These are phyloP conservation scores for Hemisphaericaspora xylanilytica DNA, from an alignment of 1,139 yeast species.

Conservation along the genomic window DNA sequence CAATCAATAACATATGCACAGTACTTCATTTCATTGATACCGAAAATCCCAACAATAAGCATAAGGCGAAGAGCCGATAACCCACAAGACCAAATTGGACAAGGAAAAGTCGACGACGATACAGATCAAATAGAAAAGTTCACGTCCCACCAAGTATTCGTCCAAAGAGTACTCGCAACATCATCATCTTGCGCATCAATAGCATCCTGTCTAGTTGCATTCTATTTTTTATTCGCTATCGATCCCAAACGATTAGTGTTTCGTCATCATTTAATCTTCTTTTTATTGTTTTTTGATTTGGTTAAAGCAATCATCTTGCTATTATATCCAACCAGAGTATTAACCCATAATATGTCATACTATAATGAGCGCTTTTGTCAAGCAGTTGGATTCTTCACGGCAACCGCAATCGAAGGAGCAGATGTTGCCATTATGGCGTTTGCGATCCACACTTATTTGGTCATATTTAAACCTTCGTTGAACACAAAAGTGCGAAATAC, in stretches of 20 bases:
- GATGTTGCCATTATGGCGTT: constrained; percentile 81
- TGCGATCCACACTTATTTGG: constrained; percentile 77
- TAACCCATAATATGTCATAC: constrained; percentile 49
- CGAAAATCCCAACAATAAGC: constrained; percentile 1
- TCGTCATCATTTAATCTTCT: constrained; percentile 69
- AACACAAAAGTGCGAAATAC: constrained; percentile 42
- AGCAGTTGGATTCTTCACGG: constrained; percentile 82
- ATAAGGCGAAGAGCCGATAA: constrained; percentile 5
- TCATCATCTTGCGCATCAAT: constrained; percentile 59
- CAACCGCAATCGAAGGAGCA: constrained; percentile 81
- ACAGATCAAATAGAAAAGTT: constrained; percentile 25
- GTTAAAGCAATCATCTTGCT: constrained; percentile 69
- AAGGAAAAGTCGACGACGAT: neutral
- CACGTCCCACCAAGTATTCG: constrained; percentile 24
- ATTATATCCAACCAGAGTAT: constrained; percentile 66
- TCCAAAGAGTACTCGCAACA: constrained; percentile 53
- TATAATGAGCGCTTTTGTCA: constrained; percentile 59
- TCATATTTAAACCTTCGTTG: constrained; percentile 61
- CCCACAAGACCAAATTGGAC: no score
- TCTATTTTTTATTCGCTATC: constrained; percentile 56
- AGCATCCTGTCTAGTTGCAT: constrained; percentile 49
- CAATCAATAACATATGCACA: neutral
- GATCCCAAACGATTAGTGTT: constrained; percentile 62
- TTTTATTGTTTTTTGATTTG: constrained; percentile 68
- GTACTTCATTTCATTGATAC: neutral